These are phyloP conservation scores for Friedmanniomyces simplex DNA, from an alignment of 495 filamentous ascomycete genomes.

Conservation along the genomic window DNA sequence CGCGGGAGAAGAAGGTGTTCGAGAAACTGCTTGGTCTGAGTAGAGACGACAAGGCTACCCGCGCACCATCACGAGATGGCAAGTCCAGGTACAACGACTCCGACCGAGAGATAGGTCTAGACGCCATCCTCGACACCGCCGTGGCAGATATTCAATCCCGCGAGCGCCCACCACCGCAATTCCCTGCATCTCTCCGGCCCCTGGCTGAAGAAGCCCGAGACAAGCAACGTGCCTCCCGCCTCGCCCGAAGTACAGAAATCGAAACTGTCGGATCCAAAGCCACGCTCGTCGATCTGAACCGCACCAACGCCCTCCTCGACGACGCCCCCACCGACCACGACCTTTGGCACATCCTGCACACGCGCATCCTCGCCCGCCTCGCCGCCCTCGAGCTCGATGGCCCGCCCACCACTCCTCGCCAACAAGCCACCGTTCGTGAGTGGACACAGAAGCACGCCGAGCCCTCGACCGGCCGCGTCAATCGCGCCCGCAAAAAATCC, in stretches of 20 bases:
- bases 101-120: background rate
- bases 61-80: background rate
- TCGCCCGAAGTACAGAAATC: background rate
- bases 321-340: slow-evolving; percentile 50
- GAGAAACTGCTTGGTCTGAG: slow-evolving; percentile 48
- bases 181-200: slow-evolving; percentile 12
- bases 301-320: slow-evolving; percentile 40
- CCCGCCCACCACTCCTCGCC: slow-evolving; percentile 6
- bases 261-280: background rate
- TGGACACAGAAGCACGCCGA: too few species aligned
- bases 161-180: background rate
- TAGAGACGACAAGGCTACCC: background rate
- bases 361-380: slow-evolving; percentile 41
- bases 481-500: slow-evolving; percentile 5
- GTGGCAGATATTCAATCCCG: background rate
- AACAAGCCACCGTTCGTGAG: slow-evolving; percentile 20
- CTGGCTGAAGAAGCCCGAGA: slow-evolving; percentile 11
- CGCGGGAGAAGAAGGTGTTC: slow-evolving; percentile 44
- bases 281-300: slow-evolving; percentile 11
- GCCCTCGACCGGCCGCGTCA: background rate
- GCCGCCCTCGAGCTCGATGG: slow-evolving; percentile 20
- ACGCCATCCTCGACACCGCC: slow-evolving; percentile 9
- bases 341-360: slow-evolving; percentile 61
- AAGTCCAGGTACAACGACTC: background rate
- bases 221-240: background rate